Conservation (phyloP, 1,139 yeast genomes). For the Lodderomyces pseudojiufengensis region DNA sequence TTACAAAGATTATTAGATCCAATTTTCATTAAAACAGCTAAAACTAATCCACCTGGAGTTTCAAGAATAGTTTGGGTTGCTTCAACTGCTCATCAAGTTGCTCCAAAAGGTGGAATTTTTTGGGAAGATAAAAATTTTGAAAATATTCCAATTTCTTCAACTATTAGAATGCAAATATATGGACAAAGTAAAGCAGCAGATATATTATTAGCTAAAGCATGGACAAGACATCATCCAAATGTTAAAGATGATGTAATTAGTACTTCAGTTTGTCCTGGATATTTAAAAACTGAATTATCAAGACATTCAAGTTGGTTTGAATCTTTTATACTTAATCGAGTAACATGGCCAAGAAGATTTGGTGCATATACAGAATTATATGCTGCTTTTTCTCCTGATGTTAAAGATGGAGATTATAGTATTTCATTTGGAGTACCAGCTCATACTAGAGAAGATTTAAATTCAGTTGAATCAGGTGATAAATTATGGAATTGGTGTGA, state of each 20-base stretch:
- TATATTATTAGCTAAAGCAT: slow-evolving; percentile 39
- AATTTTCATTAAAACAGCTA: slow-evolving; percentile 31
- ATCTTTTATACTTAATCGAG: slow-evolving; percentile 4
- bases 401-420: slow-evolving; percentile 12
- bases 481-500: slow-evolving; percentile 12
- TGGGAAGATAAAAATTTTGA: slow-evolving; percentile 33
- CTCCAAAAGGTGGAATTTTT: slow-evolving; percentile 39
- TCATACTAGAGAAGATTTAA: slow-evolving; percentile 15
- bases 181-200: slow-evolving; percentile 50
- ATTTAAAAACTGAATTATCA: slow-evolving; percentile 36
- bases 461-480: slow-evolving; percentile 13
- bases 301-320: slow-evolving; percentile 21
- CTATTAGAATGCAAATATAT: slow-evolving; percentile 18
- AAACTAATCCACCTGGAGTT: slow-evolving; percentile 11
- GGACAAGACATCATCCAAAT: slow-evolving; percentile 31
- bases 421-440: slow-evolving; percentile 26
- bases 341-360: slow-evolving; percentile 9
- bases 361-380: slow-evolving; percentile 24
- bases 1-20: slow-evolving; percentile 45
- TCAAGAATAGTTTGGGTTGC: slow-evolving; percentile 47
- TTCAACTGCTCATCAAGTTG: slow-evolving; percentile 34
- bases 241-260: slow-evolving; percentile 35
- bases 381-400: slow-evolving; percentile 21
- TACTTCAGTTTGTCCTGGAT: slow-evolving; percentile 46
- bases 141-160: slow-evolving; percentile 3